Conservation (phyloP, 345 rosid species). For the Lepidium didymum region DNA sequence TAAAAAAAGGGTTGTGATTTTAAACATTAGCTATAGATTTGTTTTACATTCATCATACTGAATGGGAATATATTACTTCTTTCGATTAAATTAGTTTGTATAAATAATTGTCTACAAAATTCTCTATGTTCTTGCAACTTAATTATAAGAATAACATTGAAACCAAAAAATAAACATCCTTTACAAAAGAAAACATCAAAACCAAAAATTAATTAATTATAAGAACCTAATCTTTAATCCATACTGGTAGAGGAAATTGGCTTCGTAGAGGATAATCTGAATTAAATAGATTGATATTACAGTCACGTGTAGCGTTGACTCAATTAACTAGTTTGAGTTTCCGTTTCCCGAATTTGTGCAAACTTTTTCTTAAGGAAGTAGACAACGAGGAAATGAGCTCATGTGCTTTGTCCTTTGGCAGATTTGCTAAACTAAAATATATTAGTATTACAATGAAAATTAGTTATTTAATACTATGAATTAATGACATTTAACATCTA, state of each 20-base stretch:
- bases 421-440: background rate
- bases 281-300: background rate
- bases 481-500: too few relatives aligned
- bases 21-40: background rate
- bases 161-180: too few relatives aligned
- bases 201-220: too few relatives aligned
- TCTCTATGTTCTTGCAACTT: too few relatives aligned
- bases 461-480: background rate
- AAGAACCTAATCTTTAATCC: too few relatives aligned
- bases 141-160: too few relatives aligned
- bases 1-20: background rate
- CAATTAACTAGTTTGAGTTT: background rate
- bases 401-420: background rate
- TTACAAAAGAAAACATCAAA: too few relatives aligned
- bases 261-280: constrained; percentile 3
- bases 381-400: background rate
- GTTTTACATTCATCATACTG: background rate
- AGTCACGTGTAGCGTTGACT: constrained; percentile 28
- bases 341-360: background rate
- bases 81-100: background rate
- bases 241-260: background rate
- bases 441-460: background rate
- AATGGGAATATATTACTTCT: background rate
- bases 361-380: background rate
- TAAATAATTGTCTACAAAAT: background rate